A percentile compares a stretch with the other conserved stretches of the same genome.
Evolutionary conservation across 441 rosid species (phyloP).

Genomic region (Populus trichocarpa): DNA sequence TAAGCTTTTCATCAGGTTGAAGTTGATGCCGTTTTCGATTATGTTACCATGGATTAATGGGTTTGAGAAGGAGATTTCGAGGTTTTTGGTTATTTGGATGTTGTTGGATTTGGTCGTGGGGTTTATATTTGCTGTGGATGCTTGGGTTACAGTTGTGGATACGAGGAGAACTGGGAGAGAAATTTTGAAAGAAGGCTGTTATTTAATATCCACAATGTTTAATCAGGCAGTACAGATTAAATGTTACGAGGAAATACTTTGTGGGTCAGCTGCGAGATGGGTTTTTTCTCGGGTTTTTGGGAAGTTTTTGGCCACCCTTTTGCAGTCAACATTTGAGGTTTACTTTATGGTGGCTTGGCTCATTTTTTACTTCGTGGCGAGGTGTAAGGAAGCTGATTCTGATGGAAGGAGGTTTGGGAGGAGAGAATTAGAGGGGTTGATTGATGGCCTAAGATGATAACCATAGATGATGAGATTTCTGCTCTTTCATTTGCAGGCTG

Average conservation of each 20-base stretch:
- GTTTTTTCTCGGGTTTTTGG: constrained; percentile 46
- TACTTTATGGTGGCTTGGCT: constrained; percentile 92
- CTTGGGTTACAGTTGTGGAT: constrained; percentile 84
- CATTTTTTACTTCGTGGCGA: constrained; percentile 69
- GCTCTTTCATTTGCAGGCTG: constrained; percentile 19
- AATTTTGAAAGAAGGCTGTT: constrained; percentile 81
- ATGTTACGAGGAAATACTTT: constrained; percentile 72
- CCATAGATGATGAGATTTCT: constrained; percentile 12
- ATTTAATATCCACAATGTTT: constrained; percentile 62
- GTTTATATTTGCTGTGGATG: constrained; percentile 72
- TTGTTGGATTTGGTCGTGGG: constrained; percentile 62
- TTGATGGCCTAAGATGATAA: constrained; percentile 67
- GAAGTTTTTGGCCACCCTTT: constrained; percentile 45
- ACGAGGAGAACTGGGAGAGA: constrained; percentile 79
- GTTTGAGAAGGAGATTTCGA: constrained; percentile 79
- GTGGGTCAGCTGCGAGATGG: constrained; percentile 74
- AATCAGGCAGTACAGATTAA: constrained; percentile 73
- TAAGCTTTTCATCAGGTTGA: constrained; percentile 77
- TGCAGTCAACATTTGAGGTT: constrained; percentile 75
- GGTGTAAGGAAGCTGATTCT: constrained; percentile 60
- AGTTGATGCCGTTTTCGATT: constrained; percentile 87
- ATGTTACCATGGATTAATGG: constrained; percentile 82
- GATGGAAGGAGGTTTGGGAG: constrained; percentile 73
- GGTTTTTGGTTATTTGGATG: constrained; percentile 81
- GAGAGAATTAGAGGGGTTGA: constrained; percentile 75